A percentile compares a stretch with the other conserved stretches of the same genome.
Conservation (phyloP, 106 monocot genomes). For the Dendrobium chrysotoxum region DNA sequence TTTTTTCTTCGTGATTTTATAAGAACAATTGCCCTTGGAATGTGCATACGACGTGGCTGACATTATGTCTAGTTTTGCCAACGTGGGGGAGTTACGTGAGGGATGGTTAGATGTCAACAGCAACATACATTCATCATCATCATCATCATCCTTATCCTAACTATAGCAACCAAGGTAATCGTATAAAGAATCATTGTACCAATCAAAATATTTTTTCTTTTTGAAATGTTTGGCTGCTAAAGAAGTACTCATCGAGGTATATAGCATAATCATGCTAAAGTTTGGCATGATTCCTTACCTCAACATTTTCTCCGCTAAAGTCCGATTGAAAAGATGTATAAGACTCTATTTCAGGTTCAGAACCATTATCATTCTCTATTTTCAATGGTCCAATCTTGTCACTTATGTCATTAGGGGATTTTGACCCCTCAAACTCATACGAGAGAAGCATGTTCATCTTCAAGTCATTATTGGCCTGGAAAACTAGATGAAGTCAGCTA, state of each 20-base stretch:
- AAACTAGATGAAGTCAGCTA: constrained; percentile 6
- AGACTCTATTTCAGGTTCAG: background rate
- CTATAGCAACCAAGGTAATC: no score
- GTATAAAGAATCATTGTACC: background rate
- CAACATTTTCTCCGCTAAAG: background rate
- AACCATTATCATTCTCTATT: background rate
- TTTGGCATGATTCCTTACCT: constrained; percentile 3
- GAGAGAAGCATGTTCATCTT: constrained; percentile 6
- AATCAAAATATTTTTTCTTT: background rate
- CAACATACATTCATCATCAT: no score
- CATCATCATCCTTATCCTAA: no score
- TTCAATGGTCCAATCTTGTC: background rate
- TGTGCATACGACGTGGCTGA: no score
- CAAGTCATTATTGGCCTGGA: constrained; percentile 21
- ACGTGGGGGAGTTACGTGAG: no score
- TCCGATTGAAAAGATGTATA: background rate
- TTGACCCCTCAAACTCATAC: constrained; percentile 3
- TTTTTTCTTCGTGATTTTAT: no score
- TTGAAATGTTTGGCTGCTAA: background rate
- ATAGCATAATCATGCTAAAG: background rate
- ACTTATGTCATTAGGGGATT: background rate
- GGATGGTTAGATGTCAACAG: no score
- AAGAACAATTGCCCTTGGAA: no score
- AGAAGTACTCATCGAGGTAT: background rate
- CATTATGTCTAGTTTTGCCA: no score